Conservation (phyloP, 768 basidiomycete species). For the Cystobasidium tubakii region DNA sequence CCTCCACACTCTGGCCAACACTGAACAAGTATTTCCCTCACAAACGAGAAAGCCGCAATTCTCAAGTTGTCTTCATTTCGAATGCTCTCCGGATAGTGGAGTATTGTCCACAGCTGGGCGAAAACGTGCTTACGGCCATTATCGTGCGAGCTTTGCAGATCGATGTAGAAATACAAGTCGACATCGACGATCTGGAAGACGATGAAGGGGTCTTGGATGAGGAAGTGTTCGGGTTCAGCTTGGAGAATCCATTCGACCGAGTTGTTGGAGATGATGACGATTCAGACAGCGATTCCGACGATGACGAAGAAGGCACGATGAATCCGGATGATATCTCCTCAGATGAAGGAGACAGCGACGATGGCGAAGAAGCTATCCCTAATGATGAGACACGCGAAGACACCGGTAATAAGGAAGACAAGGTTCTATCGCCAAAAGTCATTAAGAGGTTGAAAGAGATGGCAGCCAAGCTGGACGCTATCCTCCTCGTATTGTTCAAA, state of each 20-base stretch:
- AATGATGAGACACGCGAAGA: slow-evolving; percentile 29
- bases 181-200: slow-evolving; percentile 82
- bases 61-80: slow-evolving; percentile 82
- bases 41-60: slow-evolving; percentile 72
- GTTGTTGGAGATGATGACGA: slow-evolving; percentile 42
- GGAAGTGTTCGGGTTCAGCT: slow-evolving; percentile 34
- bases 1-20: slow-evolving; percentile 76
- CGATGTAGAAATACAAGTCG: slow-evolving; percentile 97
- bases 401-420: slow-evolving; percentile 44
- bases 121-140: slow-evolving; percentile 75
- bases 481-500: slow-evolving; percentile 75
- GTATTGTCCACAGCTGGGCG: slow-evolving; percentile 78
- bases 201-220: slow-evolving; percentile 50
- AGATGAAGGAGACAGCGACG: slow-evolving; percentile 53
- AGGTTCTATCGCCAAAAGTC: slow-evolving; percentile 42
- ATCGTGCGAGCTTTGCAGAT: slow-evolving; percentile 93
- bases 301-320: slow-evolving; percentile 24
- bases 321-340: slow-evolving; percentile 65
- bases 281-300: slow-evolving; percentile 38
- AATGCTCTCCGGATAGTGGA: slow-evolving; percentile 74
- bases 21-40: slow-evolving; percentile 83
- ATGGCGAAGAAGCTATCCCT: slow-evolving; percentile 41
- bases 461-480: slow-evolving; percentile 84
- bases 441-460: slow-evolving; percentile 71
- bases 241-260: slow-evolving; percentile 38